phyloP scores from a whole-genome alignment of 2,329 filamentous ascomycete genomes.

The Zymoseptoria crescenta region DNA sequence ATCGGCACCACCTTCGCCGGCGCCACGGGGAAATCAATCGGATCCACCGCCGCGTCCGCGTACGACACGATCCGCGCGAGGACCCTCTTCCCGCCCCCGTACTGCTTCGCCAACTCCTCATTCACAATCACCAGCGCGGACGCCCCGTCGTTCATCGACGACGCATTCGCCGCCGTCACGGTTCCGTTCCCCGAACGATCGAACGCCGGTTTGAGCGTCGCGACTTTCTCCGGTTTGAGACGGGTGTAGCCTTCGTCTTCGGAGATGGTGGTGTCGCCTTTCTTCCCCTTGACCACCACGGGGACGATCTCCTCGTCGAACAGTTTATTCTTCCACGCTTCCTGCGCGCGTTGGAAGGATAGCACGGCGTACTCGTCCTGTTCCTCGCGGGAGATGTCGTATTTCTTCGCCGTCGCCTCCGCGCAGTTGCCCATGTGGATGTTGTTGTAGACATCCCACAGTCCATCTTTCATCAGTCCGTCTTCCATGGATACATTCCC shows the following conservation, averaged over 20 bases:
- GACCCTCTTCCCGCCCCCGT: conserved; percentile 65
- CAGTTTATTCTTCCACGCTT: conserved; percentile 72
- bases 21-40: conserved; percentile 90
- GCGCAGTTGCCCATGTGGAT: conserved; percentile 98
- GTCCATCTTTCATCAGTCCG: conserved; percentile 84
- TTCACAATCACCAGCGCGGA: conserved; percentile 80
- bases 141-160: conserved; percentile 89
- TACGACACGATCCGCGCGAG: conserved; percentile 79
- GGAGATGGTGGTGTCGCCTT: conserved; percentile 70
- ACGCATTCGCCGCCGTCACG: conserved; percentile 90
- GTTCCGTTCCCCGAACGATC: conserved; percentile 76
- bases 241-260: conserved; percentile 87
- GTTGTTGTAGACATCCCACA: conserved; percentile 94
- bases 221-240: conserved; percentile 77
- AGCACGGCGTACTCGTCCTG: conserved; percentile 88
- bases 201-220: conserved; percentile 84
- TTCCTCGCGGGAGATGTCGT: conserved; percentile 69
- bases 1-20: conserved; percentile 88
- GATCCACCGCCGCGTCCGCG: conserved; percentile 82
- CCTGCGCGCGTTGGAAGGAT: conserved; percentile 82
- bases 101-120: conserved; percentile 71
- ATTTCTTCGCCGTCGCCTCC: conserved; percentile 87
- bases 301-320: conserved; percentile 88
- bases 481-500: conserved; percentile 84
- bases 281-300: conserved; percentile 75